Percentiles rank a stretch among this genome's conserved stretches.
phyloP scores from a whole-genome alignment of 2,329 filamentous ascomycete species.

The Mollisia scopiformis region DNA sequence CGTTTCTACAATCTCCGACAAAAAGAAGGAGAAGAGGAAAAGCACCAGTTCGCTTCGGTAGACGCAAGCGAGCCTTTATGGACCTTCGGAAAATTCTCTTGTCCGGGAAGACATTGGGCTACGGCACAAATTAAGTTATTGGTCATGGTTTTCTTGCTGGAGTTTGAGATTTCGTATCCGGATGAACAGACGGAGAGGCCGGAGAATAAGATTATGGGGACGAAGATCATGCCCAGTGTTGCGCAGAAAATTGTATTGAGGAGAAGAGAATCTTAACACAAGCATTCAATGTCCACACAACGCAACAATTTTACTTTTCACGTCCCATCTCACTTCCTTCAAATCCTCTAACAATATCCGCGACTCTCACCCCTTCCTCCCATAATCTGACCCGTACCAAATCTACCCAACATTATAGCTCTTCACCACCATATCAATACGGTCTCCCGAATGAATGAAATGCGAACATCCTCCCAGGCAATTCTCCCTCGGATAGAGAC shows the following conservation, averaged over 20 bases:
- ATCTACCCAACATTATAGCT: no score
- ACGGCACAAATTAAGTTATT: not conserved
- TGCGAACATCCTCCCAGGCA: no score
- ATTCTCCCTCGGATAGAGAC: no score
- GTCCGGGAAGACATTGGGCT: not conserved
- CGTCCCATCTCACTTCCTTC: no score
- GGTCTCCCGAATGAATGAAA: no score
- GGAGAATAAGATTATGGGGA: not conserved
- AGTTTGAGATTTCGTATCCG: not conserved
- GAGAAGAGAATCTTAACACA: no score
- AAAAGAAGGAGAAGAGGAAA: not conserved
- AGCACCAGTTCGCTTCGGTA: not conserved
- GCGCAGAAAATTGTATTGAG: not conserved
- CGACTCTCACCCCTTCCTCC: no score
- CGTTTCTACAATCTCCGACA: not conserved
- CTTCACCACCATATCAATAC: no score
- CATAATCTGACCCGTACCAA: no score
- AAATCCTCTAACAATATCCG: no score
- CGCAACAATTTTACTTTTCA: no score
- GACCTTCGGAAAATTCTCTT: not conserved
- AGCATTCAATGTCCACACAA: no score
- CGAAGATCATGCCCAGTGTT: not conserved
- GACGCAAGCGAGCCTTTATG: not conserved
- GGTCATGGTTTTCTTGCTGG: not conserved
- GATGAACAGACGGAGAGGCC: not conserved